Conservation (phyloP, 2,329 filamentous ascomycete genomes). For the Neocatenulostroma microsporum region DNA sequence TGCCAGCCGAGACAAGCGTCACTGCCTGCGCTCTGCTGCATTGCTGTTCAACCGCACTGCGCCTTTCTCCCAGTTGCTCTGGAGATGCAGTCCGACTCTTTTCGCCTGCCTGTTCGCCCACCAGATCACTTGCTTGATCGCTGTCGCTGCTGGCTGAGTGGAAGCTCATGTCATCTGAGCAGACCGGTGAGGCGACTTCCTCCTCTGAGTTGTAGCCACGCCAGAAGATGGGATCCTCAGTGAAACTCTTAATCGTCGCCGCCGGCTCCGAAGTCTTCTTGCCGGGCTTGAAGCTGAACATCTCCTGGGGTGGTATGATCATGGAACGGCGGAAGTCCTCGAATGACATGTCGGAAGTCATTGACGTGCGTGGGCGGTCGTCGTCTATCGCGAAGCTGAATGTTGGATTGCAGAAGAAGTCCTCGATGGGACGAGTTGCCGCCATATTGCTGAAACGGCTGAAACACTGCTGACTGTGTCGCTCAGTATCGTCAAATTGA, state of each 20-base stretch:
- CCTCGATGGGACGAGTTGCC: constrained; percentile 10
- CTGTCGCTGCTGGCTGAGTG: constrained; percentile 12
- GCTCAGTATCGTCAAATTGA: constrained; percentile 1
- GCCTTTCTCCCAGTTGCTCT: constrained; percentile 19
- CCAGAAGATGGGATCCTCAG: constrained; percentile 9
- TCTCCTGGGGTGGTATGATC: constrained; percentile 1
- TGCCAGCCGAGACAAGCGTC: constrained; percentile 21
- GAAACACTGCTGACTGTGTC: constrained; percentile 2
- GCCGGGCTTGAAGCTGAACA: constrained; percentile 6
- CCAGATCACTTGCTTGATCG: constrained; percentile 5
- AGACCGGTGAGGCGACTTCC: constrained; percentile 23
- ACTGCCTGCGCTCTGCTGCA: constrained; percentile 23
- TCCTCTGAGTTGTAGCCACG: constrained; percentile 25
- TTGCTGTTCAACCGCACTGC: constrained; percentile 16
- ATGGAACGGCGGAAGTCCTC: not conserved
- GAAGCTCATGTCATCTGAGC: constrained; percentile 16
- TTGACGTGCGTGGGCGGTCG: constrained; percentile 2
- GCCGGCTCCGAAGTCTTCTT: constrained; percentile 6
- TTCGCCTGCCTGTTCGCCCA: too few relatives aligned
- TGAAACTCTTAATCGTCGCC: constrained; percentile 6
- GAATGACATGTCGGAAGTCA: constrained; percentile 1
- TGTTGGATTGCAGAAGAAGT: constrained; percentile 16
- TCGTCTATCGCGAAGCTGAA: constrained; percentile 1
- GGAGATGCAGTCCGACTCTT: constrained; percentile 13
- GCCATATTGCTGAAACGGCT: constrained; percentile 1